phyloP scores from a whole-genome alignment of 441 rosid genomes.

The Bocquillonia castaneifolia region DNA sequence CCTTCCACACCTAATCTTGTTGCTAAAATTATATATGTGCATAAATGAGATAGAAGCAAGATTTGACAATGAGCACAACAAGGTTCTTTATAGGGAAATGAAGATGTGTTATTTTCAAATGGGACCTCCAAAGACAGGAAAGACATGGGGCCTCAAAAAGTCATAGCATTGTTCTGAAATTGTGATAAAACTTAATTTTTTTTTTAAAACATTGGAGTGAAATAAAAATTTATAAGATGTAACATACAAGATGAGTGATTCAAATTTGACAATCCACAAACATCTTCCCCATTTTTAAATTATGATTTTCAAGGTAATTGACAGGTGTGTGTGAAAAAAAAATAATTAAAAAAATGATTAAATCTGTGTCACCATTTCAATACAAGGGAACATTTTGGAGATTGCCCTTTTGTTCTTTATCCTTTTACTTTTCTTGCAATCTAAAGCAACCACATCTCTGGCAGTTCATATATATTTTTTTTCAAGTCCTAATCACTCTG shows the following conservation, averaged over 20 bases:
- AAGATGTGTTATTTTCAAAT: background rate
- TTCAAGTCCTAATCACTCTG: background rate
- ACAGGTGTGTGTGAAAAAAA: background rate
- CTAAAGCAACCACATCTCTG: background rate
- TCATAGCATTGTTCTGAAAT: background rate
- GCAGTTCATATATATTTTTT: background rate
- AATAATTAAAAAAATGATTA: background rate
- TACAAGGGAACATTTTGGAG: background rate
- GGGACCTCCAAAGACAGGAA: background rate
- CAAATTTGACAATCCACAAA: background rate
- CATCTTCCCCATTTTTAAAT: background rate
- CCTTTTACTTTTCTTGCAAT: background rate
- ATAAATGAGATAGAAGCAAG: background rate
- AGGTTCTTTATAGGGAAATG: slow-evolving; percentile 4
- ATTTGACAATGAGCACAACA: background rate
- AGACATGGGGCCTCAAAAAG: background rate
- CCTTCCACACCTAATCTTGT: background rate
- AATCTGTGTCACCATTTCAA: background rate
- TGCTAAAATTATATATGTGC: background rate
- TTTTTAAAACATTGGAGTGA: background rate
- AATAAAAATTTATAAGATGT: background rate
- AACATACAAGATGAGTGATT: background rate
- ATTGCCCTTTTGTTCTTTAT: background rate
- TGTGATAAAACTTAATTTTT: background rate
- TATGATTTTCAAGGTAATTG: too few relatives aligned